Evolutionary conservation across 2,329 filamentous ascomycete species (phyloP), one percentile per base, ranked within the genome.

Genomic region (Anisogramma anomala): DNA sequence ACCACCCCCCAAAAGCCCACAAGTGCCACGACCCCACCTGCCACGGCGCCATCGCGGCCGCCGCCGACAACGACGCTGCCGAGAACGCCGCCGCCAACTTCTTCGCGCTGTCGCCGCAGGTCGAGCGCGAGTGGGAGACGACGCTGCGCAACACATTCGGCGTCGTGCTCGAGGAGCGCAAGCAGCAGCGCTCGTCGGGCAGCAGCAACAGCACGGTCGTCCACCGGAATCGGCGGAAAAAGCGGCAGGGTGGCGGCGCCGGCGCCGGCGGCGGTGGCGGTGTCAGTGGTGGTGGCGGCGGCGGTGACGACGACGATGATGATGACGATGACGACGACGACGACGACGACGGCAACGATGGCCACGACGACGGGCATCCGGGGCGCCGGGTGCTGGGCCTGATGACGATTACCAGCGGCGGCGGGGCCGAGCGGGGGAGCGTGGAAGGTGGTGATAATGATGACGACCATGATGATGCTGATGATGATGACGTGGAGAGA

Each of bases 51-150:
- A n/a, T n/a, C n/a, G n/a, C n/a, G n/a, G n/a, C n/a, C n/a, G n/a
- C n/a, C n/a, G n/a, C n/a, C n/a, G n/a, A n/a, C n/a, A n/a, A n/a
- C n/a, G n/a, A n/a, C n/a, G n/a, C n/a, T n/a, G n/a, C n/a, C n/a
- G n/a, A n/a, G n/a, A n/a, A n/a, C n/a, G n/a, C n/a, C n/a, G n/a
- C n/a, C n/a, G n/a, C n/a, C n/a, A n/a, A n/a, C n/a, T n/a, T n/a
- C n/a, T n/a, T n/a, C 28, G 18, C 26, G 22, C 22, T 44, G 33
- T 37, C 38, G 25, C 41, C 42, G 18, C 42, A 44, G 28, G 33
- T 44, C 28, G 42, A 44, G 37, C 42, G 42, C 33, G 42, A 44
- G 30, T 44, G 42, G 42, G 42, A 41, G 23, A 41, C 35, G 22
- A 44, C 38, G 14, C 33, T 44, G 13, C 28, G 42, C 4, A 41